Percentiles rank a stretch among this genome's conserved stretches.
phyloP scores from a whole-genome alignment of 768 basidiomycete genomes.

The Leccinum longicurvipes region DNA sequence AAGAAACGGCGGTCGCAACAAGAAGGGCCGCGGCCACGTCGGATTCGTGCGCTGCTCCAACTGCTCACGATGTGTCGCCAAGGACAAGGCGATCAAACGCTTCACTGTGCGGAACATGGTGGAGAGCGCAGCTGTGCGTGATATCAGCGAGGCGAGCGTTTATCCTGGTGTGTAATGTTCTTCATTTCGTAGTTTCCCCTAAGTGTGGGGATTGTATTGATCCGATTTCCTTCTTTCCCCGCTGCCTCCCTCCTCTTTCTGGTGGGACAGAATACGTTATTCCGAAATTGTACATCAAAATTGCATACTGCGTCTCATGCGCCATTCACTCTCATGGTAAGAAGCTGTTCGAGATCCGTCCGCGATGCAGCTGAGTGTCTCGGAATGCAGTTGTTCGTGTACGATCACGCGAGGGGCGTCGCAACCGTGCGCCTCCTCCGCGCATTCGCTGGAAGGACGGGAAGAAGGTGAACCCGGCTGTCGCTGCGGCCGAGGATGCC shows the following conservation, averaged over 20 bases:
- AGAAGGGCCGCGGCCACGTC: slow-evolving; percentile 97
- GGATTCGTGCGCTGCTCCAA: slow-evolving; percentile 96
- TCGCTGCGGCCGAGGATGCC: slow-evolving; percentile 87
- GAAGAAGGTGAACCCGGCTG: slow-evolving; percentile 95
- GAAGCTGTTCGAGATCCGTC: slow-evolving; percentile 23
- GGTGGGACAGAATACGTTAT: slow-evolving; percentile 77
- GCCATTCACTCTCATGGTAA: slow-evolving; percentile 98
- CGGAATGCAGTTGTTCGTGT: slow-evolving; percentile 83
- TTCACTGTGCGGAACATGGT: slow-evolving; percentile 99
- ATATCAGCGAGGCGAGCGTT: slow-evolving; percentile 94
- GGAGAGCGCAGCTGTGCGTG: slow-evolving; percentile 95
- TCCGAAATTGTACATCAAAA: slow-evolving; percentile 98
- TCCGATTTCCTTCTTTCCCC: neutral
- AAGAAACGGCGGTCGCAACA: slow-evolving; percentile 99
- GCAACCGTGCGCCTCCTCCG: slow-evolving; percentile 97
- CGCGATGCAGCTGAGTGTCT: neutral
- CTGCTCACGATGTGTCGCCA: slow-evolving; percentile 96
- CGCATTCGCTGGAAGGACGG: slow-evolving; percentile 94
- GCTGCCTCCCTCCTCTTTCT: neutral
- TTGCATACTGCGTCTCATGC: slow-evolving; percentile 97
- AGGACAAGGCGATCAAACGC: slow-evolving; percentile 99
- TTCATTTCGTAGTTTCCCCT: neutral
- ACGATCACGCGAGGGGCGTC: slow-evolving; percentile 89
- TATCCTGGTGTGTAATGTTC: slow-evolving; percentile 70
- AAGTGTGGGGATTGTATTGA: neutral